These are phyloP conservation scores for Suillus weaverae DNA, from an alignment of 768 basidiomycete species.

Conservation along the genomic window DNA sequence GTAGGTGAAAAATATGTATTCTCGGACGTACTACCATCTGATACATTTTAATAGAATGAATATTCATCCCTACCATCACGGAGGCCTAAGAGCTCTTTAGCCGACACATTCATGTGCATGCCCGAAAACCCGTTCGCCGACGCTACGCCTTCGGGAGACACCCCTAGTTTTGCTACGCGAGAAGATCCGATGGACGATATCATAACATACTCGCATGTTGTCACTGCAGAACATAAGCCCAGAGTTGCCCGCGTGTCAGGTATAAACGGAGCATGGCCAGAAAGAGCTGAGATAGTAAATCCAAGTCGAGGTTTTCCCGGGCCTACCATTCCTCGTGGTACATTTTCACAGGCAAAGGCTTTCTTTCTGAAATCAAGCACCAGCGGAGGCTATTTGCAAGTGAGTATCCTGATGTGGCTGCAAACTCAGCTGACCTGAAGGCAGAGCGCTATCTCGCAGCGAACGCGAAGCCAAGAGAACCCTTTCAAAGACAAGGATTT, in stretches of 20 bases:
- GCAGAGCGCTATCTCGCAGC: background rate
- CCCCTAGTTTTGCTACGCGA: background rate
- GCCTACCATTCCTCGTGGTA: constrained; percentile 1
- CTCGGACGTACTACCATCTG: background rate
- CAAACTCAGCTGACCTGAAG: background rate
- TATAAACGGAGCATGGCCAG: constrained; percentile 1
- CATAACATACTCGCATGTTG: background rate
- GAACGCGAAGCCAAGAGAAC: constrained; percentile 3
- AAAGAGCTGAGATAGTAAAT: background rate
- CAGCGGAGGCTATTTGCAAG: background rate
- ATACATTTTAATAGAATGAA: background rate
- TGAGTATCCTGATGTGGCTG: background rate
- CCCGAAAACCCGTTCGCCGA: background rate
- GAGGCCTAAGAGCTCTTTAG: background rate
- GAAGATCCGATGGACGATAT: constrained; percentile 1
- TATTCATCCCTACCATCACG: background rate
- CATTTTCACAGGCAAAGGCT: constrained; percentile 7
- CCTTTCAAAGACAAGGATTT: background rate
- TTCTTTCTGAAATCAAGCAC: constrained; percentile 2
- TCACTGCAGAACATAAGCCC: constrained; percentile 9
- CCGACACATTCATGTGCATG: background rate
- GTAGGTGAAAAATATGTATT: background rate
- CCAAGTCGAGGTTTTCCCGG: background rate
- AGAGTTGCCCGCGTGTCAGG: constrained; percentile 3
- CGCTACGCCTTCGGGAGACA: background rate